phyloP scores from a whole-genome alignment of 108 stramenopile genomes.

The Cyclostephanos invisitatus region DNA sequence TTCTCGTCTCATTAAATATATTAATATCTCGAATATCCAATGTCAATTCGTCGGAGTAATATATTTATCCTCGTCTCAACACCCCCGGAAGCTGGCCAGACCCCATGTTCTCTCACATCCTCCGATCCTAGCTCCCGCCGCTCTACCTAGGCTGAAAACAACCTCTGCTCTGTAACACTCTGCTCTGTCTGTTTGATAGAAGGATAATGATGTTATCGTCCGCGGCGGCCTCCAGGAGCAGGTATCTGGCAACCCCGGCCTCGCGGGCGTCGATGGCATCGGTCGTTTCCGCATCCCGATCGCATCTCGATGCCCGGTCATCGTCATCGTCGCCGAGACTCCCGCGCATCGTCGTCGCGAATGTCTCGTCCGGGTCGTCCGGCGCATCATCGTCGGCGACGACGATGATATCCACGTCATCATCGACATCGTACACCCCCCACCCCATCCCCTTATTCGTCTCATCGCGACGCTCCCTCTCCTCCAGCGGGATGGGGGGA shows the following conservation, averaged over 20 bases:
- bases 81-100: too few species aligned
- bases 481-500: neutral
- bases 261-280: slow-evolving; percentile 1
- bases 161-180: too few species aligned
- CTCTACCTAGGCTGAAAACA: too few species aligned
- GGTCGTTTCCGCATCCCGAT: neutral
- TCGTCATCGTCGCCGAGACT: neutral
- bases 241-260: neutral
- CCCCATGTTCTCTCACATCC: too few species aligned
- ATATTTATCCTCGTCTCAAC: too few species aligned
- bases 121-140: too few species aligned
- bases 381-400: neutral
- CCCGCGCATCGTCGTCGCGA: neutral
- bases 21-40: too few species aligned
- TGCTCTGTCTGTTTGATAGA: too few species aligned
- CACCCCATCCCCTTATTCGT: neutral
- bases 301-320: neutral
- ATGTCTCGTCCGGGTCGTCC: neutral
- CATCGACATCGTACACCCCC: neutral
- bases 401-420: neutral
- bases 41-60: too few species aligned
- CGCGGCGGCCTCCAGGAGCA: neutral
- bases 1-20: too few species aligned
- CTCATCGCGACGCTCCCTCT: slow-evolving; percentile 19
- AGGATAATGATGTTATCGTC: slow-evolving; percentile 10